A percentile compares a stretch with the other conserved stretches of the same genome.
Evolutionary conservation across 164 flowering plant species (phyloP).

Genomic region (Saururus chinensis): DNA sequence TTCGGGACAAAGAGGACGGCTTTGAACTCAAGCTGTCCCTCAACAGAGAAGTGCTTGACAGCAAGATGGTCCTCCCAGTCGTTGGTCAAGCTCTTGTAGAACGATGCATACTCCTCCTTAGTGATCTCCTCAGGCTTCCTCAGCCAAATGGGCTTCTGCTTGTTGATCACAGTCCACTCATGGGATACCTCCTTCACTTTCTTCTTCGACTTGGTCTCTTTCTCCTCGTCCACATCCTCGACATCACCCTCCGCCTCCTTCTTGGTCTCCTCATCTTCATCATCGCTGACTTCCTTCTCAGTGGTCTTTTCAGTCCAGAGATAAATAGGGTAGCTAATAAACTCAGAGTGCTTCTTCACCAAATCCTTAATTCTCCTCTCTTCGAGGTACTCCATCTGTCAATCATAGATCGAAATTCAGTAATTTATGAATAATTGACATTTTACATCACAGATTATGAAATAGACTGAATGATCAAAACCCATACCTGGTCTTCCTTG

Average conservation of each 20-base stretch:
- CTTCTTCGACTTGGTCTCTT: slow-evolving; percentile 11
- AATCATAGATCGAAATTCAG: not conserved
- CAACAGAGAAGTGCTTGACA: slow-evolving; percentile 30
- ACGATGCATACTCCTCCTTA: slow-evolving; percentile 28
- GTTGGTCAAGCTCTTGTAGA: slow-evolving; percentile 26
- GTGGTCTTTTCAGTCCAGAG: slow-evolving; percentile 32
- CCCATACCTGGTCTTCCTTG: slow-evolving; percentile 34
- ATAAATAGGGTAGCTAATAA: slow-evolving; percentile 27
- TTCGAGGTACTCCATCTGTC: slow-evolving; percentile 14
- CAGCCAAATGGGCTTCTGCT: slow-evolving; percentile 38
- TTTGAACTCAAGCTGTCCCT: slow-evolving; percentile 18
- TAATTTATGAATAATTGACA: not conserved
- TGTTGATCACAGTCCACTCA: slow-evolving; percentile 27
- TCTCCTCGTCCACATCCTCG: slow-evolving; percentile 20
- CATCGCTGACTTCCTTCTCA: slow-evolving; percentile 35
- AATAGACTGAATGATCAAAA: not conserved
- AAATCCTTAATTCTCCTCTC: slow-evolving; percentile 15
- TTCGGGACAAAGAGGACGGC: slow-evolving; percentile 15
- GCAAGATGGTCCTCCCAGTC: slow-evolving; percentile 20
- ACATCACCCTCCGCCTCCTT: slow-evolving; percentile 25
- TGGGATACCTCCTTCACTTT: slow-evolving; percentile 28
- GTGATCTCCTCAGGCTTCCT: slow-evolving; percentile 33
- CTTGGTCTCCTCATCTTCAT: slow-evolving; percentile 36
- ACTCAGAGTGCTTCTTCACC: slow-evolving; percentile 15
- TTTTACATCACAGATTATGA: too few relatives aligned